phyloP scores from a whole-genome alignment of 495 filamentous ascomycete genomes.

The Podospora sp. region DNA sequence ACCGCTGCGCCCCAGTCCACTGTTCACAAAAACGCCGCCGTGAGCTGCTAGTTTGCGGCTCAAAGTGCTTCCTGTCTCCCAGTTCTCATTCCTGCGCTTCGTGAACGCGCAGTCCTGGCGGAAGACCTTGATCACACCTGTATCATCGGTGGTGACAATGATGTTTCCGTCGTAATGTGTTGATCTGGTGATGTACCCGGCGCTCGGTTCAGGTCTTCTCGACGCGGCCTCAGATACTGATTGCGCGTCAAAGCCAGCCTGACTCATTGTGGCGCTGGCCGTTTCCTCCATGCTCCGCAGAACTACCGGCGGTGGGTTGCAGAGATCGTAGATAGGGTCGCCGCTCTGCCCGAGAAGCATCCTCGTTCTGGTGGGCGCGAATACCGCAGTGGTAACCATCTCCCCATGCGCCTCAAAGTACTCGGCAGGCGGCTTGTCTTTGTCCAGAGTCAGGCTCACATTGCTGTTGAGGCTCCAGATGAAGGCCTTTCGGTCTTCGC shows the following conservation, averaged over 20 bases:
- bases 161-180: conserved; percentile 85
- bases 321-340: conserved; percentile 93
- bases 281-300: conserved; percentile 73
- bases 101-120: conserved; percentile 83
- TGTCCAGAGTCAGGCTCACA: conserved; percentile 60
- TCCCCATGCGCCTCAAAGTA: conserved; percentile 86
- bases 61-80: conserved; percentile 75
- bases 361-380: conserved; percentile 79
- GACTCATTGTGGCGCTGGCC: conserved; percentile 40
- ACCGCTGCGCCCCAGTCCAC: conserved; percentile 62
- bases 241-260: conserved; percentile 29
- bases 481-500: conserved; percentile 86
- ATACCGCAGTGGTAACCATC: conserved; percentile 82
- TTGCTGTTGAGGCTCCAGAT: conserved; percentile 74
- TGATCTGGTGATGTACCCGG: conserved; percentile 70
- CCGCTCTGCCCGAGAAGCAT: conserved; percentile 77
- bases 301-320: conserved; percentile 91
- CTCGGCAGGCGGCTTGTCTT: conserved; percentile 79
- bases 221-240: conserved; percentile 20
- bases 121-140: conserved; percentile 88
- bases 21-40: conserved; percentile 42
- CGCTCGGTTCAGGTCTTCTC: conserved; percentile 53
- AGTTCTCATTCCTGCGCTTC: conserved; percentile 61
- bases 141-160: conserved; percentile 86
- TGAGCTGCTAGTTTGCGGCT: conserved; percentile 65